These are phyloP conservation scores for Astragalus membranaceus DNA, from an alignment of 306 rosid genomes.

Conservation along the genomic window DNA sequence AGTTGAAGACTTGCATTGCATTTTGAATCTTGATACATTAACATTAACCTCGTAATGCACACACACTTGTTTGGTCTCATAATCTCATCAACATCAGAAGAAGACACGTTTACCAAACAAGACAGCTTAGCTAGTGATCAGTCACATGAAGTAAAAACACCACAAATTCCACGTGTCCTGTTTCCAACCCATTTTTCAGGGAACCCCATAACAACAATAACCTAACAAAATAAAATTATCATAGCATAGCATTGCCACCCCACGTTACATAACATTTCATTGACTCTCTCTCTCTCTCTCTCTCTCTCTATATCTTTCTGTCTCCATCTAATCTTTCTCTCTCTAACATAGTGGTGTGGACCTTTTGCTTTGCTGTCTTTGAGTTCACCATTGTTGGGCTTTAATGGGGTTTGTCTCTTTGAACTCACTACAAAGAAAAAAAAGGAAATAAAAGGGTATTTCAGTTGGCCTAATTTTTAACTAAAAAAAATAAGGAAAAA, in stretches of 20 bases:
- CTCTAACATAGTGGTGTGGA: constrained; percentile 17
- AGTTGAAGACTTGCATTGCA: too few species aligned
- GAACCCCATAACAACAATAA: constrained; percentile 10
- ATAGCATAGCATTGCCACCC: not conserved
- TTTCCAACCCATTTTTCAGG: constrained; percentile 26
- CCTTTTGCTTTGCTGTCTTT: constrained; percentile 90
- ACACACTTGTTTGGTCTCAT: not conserved
- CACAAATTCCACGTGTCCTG: constrained; percentile 36
- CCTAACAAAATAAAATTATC: constrained; percentile 15
- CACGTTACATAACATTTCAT: constrained; percentile 25
- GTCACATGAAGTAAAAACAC: constrained; percentile 9
- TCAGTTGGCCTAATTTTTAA: constrained; percentile 35
- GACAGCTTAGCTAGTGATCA: not conserved
- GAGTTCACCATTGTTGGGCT: constrained; percentile 60
- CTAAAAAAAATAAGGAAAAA: not conserved
- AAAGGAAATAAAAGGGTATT: not conserved
- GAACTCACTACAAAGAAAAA: not conserved
- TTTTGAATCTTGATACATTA: too few species aligned
- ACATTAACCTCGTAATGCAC: too few species aligned
- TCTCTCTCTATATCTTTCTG: constrained; percentile 17
- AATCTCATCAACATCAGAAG: not conserved
- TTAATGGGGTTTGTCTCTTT: constrained; percentile 56
- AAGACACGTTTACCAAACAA: not conserved
- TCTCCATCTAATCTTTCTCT: not conserved
- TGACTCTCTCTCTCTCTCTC: constrained; percentile 37